A percentile compares a stretch with the other conserved stretches of the same genome.
These are phyloP conservation scores for Clonostachys byssicola DNA, from an alignment of 2,329 filamentous ascomycete genomes.

Conservation along the genomic window DNA sequence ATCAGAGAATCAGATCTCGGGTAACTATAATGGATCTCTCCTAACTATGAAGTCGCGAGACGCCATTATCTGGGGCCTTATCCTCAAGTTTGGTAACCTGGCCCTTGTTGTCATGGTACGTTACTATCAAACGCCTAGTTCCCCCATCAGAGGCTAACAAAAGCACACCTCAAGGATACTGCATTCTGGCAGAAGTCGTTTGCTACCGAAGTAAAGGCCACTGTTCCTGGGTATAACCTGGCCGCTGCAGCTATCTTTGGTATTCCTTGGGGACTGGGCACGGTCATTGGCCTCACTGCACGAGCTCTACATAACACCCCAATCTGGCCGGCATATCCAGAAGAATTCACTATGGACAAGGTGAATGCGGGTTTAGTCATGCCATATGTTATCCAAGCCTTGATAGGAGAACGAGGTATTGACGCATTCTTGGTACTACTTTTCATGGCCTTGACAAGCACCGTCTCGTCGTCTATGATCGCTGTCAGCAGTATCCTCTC, in stretches of 20 bases:
- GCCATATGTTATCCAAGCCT: constrained; percentile 72
- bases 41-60: constrained; percentile 76
- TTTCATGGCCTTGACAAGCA: constrained; percentile 84
- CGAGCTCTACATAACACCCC: constrained; percentile 70
- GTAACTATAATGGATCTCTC: constrained; percentile 74
- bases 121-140: no score
- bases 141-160: no score
- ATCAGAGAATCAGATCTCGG: constrained; percentile 63
- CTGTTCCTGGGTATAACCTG: constrained; percentile 79
- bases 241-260: constrained; percentile 83
- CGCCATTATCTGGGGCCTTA: constrained; percentile 46
- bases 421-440: constrained; percentile 71
- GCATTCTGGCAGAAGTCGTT: constrained; percentile 88
- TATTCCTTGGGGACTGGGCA: constrained; percentile 79
- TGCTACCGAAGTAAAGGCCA: constrained; percentile 73
- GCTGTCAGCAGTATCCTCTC: constrained; percentile 79
- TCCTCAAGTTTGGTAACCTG: constrained; percentile 61
- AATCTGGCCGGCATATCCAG: constrained; percentile 63
- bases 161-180: constrained; percentile 45
- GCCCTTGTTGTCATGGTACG: constrained; percentile 63
- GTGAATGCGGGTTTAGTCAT: constrained; percentile 75
- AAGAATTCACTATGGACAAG: constrained; percentile 64
- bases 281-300: constrained; percentile 76
- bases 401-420: constrained; percentile 74
- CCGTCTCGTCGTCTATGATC: constrained; percentile 77